These are phyloP conservation scores for Neolentinus lepideus DNA, from an alignment of 1,284 basidiomycete species.

Conservation along the genomic window DNA sequence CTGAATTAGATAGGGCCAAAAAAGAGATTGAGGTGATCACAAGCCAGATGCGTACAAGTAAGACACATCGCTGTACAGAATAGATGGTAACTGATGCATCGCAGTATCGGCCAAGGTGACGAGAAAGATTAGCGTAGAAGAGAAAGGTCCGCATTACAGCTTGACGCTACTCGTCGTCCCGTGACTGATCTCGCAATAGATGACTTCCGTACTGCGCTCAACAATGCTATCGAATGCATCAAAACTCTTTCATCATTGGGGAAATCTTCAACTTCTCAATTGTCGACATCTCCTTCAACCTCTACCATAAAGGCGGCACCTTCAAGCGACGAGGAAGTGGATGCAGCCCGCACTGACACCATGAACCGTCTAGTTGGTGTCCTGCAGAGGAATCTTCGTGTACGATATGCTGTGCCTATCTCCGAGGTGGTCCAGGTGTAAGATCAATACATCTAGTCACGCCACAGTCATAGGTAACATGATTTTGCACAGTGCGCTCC, in stretches of 20 bases:
- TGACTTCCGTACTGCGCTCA: conserved; percentile 63
- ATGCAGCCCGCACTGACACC: conserved; percentile 49
- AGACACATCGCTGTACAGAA: conserved; percentile 11
- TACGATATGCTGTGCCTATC: conserved; percentile 71
- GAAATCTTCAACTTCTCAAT: conserved; percentile 30
- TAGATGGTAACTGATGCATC: background rate
- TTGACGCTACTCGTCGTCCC: background rate
- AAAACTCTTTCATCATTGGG: conserved; percentile 42
- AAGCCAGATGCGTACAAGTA: conserved; percentile 56
- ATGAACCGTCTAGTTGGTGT: conserved; percentile 66
- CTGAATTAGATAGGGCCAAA: conserved; percentile 68
- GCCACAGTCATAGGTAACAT: conserved; percentile 6
- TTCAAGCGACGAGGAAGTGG: conserved; percentile 38
- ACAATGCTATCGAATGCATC: conserved; percentile 50
- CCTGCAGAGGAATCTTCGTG: conserved; percentile 69
- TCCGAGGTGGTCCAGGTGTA: conserved; percentile 70
- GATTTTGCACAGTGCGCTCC: conserved; percentile 47
- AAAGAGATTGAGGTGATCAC: conserved; percentile 63
- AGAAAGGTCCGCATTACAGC: conserved; percentile 26
- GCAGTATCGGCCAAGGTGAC: background rate
- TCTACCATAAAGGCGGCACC: conserved; percentile 24
- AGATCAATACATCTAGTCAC: conserved; percentile 17
- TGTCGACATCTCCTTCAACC: conserved; percentile 38
- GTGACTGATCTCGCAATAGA: conserved; percentile 30
- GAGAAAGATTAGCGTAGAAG: conserved; percentile 29